A percentile compares a stretch with the other conserved stretches of the same genome.
These are phyloP conservation scores for Pinguiococcus pyrenoidosus DNA, from an alignment of 108 stramenopile species.

Conservation along the genomic window DNA sequence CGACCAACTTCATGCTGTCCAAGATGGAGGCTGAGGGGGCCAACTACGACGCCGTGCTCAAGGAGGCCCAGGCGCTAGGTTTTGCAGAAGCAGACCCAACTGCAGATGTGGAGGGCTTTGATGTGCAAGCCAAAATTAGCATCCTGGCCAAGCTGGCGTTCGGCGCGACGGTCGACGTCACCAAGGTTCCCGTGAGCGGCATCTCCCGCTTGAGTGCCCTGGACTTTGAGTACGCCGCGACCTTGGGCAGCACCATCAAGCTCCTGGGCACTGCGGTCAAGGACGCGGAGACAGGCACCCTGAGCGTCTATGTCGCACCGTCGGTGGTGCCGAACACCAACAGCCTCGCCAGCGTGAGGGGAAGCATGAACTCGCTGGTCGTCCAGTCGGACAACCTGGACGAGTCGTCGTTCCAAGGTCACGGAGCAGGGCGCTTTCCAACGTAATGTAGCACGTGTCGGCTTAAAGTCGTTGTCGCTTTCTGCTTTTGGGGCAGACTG, in stretches of 20 bases:
- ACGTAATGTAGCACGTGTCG: too few species aligned
- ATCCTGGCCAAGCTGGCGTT: slow-evolving; percentile 73
- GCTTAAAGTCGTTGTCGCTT: too few species aligned
- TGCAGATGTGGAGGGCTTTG: slow-evolving; percentile 74
- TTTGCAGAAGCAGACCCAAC: slow-evolving; percentile 92
- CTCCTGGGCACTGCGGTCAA: slow-evolving; percentile 62
- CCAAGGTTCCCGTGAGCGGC: slow-evolving; percentile 56
- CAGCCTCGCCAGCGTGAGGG: slow-evolving; percentile 48
- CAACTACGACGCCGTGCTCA: slow-evolving; percentile 71
- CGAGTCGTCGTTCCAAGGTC: slow-evolving; percentile 54
- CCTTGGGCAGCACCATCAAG: slow-evolving; percentile 75
- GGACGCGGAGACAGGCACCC: slow-evolving; percentile 39
- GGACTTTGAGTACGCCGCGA: slow-evolving; percentile 69
- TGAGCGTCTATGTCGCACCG: slow-evolving; percentile 65
- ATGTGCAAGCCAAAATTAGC: slow-evolving; percentile 75
- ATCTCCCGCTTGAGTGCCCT: slow-evolving; percentile 53
- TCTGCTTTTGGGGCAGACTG: too few species aligned
- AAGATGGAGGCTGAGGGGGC: slow-evolving; percentile 81
- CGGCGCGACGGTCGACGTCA: slow-evolving; percentile 52
- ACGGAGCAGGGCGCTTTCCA: slow-evolving; percentile 77
- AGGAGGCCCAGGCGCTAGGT: slow-evolving; percentile 65
- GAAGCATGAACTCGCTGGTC: slow-evolving; percentile 58
- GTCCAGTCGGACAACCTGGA: slow-evolving; percentile 55
- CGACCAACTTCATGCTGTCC: slow-evolving; percentile 95
- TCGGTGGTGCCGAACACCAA: slow-evolving; percentile 52